Conservation (phyloP, 371 early-diverging fungal genomes). For the Apophysomyces ossiformis region DNA sequence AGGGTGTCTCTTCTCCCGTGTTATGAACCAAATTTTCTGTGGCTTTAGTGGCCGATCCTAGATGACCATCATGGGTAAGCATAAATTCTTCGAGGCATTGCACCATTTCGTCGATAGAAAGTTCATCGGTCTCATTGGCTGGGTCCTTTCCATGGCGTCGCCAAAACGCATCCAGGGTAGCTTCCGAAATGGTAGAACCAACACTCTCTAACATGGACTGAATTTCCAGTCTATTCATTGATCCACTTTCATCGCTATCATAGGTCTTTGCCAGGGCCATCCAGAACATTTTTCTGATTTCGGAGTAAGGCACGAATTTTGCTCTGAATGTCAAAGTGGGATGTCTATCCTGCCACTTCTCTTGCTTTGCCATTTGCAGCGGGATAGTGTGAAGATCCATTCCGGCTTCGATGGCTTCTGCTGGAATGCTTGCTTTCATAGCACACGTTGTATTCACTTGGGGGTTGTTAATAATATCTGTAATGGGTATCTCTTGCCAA, state of each 20-base stretch:
- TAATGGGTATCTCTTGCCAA: constrained; percentile 50
- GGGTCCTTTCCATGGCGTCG: constrained; percentile 59
- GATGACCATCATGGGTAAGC: constrained; percentile 24
- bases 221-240: constrained; percentile 63
- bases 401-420: constrained; percentile 48
- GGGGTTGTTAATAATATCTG: constrained; percentile 37
- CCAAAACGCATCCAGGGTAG: constrained; percentile 72
- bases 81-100: constrained; percentile 64
- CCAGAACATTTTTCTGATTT: constrained; percentile 79
- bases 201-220: constrained; percentile 79
- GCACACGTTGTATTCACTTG: constrained; percentile 9
- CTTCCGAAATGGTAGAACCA: constrained; percentile 71
- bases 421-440: constrained; percentile 16
- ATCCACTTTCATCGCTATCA: constrained; percentile 60
- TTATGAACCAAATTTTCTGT: constrained; percentile 7
- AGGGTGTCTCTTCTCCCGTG: constrained; percentile 5
- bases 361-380: constrained; percentile 38
- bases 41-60: constrained; percentile 11
- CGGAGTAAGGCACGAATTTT: constrained; percentile 67
- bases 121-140: constrained; percentile 54
- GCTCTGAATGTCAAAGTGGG: constrained; percentile 59
- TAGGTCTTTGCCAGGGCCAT: constrained; percentile 68
- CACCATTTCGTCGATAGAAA: constrained; percentile 71
- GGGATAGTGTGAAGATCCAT: constrained; percentile 48
- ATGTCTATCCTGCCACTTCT: constrained; percentile 44